Evolutionary conservation across 2,329 filamentous ascomycete genomes (phyloP), one percentile per base, ranked within the genome.

Genomic region (Fusarium decemcellulare): DNA sequence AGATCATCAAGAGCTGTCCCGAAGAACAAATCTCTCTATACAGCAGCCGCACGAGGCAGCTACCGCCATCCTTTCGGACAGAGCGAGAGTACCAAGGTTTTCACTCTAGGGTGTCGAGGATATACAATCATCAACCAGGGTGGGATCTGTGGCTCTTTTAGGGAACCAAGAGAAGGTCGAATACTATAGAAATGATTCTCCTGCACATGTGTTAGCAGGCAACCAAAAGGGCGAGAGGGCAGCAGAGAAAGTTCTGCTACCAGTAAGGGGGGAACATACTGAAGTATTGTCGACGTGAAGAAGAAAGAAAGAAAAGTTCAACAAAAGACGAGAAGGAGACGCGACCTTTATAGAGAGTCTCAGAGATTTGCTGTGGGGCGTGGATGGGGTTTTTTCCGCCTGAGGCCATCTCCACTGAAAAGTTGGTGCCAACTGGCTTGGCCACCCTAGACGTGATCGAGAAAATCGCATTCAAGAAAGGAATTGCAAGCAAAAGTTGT

Each of bases 121-220:
- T 91, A 88, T 93, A 77, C 77, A 83, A 37, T 74, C 72, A 74
- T 74, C 72, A 74, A 74, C 72, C 72, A 74, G 72, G 72, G 91
- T 95, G 89, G 90, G 90, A 89, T 94, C 92, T 95, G 92, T 94
- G 89, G 93, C 94, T 97, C 87, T 87, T 92, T 88, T 94, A 88
- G 90, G 90, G 89, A 95, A 92, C 90, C 93, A 92, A 96, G 93
- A 93, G 90, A 88, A 87, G 88, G 92, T 94, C 90, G 90, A 93
- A 88, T 91, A 95, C 94, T 97, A 94, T 95, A 97, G 92, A 97
- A 97, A 93, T 93, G 93, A 95, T 95, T 95, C 93, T 94, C 83
- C 80, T 85, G 80, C 11, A 2, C 32, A 43, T 16, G 27, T 30
- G n/a, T 10, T 14, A 12, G n/a, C 16, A 16, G 51, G 23, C 23